Conservation (phyloP, 2,329 filamentous ascomycete genomes). For the Metarhizium guizhouense region DNA sequence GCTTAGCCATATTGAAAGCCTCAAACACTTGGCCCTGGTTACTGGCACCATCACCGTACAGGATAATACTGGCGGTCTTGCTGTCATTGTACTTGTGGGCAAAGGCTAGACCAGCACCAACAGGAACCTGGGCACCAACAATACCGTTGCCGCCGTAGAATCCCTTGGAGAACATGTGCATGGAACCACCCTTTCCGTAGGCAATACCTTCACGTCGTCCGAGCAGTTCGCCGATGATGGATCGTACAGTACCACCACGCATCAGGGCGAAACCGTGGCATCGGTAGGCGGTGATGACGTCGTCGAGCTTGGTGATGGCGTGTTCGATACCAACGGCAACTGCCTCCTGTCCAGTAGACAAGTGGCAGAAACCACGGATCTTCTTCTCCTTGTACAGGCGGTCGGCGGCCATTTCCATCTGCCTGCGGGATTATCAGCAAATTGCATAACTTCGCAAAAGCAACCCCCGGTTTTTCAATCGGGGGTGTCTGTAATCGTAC, state of each 20-base stretch:
- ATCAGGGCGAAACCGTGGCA: slow-evolving; percentile 98
- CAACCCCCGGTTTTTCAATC: not conserved
- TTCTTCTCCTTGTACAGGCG: slow-evolving; percentile 99
- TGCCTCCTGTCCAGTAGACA: slow-evolving; percentile 96
- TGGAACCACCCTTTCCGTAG: slow-evolving; percentile 97
- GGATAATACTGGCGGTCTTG: slow-evolving; percentile 77
- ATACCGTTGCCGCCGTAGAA: slow-evolving; percentile 99
- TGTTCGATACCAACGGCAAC: slow-evolving; percentile 96
- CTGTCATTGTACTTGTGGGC: slow-evolving; percentile 88
- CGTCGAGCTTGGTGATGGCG: slow-evolving; percentile 82
- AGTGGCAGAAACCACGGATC: slow-evolving; percentile 98
- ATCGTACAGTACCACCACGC: slow-evolving; percentile 83
- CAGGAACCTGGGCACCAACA: slow-evolving; percentile 94
- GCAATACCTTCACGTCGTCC: slow-evolving; percentile 94
- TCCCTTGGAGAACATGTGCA: slow-evolving; percentile 99
- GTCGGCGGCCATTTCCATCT: slow-evolving; percentile 99
- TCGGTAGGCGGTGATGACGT: slow-evolving; percentile 95
- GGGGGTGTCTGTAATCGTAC: slow-evolving; percentile 42
- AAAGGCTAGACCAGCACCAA: slow-evolving; percentile 92
- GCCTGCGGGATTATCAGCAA: slow-evolving; percentile 46
- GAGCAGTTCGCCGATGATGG: slow-evolving; percentile 91
- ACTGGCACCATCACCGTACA: slow-evolving; percentile 96
- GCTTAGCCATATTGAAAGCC: slow-evolving; percentile 99
- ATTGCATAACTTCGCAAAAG: not conserved
- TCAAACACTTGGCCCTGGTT: slow-evolving; percentile 99